These are phyloP conservation scores for Linanthus parryae DNA, from an alignment of 148 eudicot genomes.

Conservation along the genomic window DNA sequence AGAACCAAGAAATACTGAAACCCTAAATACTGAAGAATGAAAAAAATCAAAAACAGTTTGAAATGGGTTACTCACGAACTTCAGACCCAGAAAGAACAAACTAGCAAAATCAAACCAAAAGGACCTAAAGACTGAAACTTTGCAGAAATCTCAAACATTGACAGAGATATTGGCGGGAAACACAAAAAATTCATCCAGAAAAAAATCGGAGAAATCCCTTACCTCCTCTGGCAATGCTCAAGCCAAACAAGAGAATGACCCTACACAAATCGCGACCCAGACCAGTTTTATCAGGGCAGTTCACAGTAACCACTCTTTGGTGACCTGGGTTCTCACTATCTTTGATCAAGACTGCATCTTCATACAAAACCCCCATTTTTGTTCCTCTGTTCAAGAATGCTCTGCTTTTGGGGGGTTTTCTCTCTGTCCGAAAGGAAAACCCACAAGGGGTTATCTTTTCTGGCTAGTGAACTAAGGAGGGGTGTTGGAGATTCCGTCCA, in stretches of 20 bases:
- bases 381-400: background rate
- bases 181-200: background rate
- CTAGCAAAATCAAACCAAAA: no score
- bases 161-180: no score
- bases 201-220: background rate
- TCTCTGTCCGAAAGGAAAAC: no score
- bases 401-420: background rate
- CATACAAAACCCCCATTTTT: slow-evolving; percentile 19
- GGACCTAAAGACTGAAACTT: no score
- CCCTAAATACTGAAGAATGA: no score
- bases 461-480: background rate
- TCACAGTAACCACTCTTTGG: slow-evolving; percentile 19
- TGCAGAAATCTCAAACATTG: no score
- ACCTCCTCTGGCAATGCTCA: slow-evolving; percentile 29
- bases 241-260: slow-evolving; percentile 21
- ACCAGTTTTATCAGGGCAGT: slow-evolving; percentile 27
- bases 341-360: slow-evolving; percentile 20
- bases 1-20: no score
- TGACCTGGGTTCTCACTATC: slow-evolving; percentile 19
- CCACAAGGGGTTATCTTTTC: no score
- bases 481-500: slow-evolving; percentile 9
- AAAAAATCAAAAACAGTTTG: no score
- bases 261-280: slow-evolving; percentile 27
- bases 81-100: no score
- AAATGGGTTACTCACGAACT: no score